Base-by-base conservation (phyloP, 2,329 filamentous ascomycete genomes). In the Dactylellina drechsleri region DNA sequence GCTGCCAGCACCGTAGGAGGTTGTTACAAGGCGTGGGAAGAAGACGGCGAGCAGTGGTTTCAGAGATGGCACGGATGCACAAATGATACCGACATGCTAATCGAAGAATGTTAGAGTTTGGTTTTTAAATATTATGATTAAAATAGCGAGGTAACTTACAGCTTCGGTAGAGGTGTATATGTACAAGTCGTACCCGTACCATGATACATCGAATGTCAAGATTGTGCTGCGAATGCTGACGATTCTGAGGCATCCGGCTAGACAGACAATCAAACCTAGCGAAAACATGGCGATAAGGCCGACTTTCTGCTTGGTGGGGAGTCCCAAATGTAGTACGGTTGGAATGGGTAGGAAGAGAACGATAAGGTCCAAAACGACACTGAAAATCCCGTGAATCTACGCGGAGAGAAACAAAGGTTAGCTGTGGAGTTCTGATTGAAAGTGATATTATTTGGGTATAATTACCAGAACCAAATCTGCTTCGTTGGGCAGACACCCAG, bases 241-340 rank as follows among this genome's bases (percentile, higher is more conserved):
- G 8, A 75, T 75, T 62, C 72, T 59, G 15, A 76, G 61, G 20
- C 59, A 70, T 16, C 72, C 72, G 8, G 72, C 72, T 28, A 76
- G 61, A 41, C 72, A 76, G 18, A 71, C 72, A 20, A 77, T 73
- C 8, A 68, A 58, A 5, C 75, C 75, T 4, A 77, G 56, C 6
- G 67, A 70, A 53, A 77, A 77, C 67, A 74, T 77, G 16, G 62
- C 67, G n/a, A 77, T 74, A 15, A 77, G 61, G 1, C 75, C 75
- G 5, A 70, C 47, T 26, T 71, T 73, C 52, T 77, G 75, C 28
- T 74, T 73, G 4, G 57, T 65, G 4, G 75, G 75, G 28, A 77
- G 54, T 53, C 70, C 59, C 1, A 77, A 49, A 0, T 58, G 56
- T 20, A 70, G 59, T 8, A 77, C 67, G 2, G 65, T 67, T 15